Conservation (phyloP, 2,329 filamentous ascomycete species). For the Myriosclerotinia duriaeana region DNA sequence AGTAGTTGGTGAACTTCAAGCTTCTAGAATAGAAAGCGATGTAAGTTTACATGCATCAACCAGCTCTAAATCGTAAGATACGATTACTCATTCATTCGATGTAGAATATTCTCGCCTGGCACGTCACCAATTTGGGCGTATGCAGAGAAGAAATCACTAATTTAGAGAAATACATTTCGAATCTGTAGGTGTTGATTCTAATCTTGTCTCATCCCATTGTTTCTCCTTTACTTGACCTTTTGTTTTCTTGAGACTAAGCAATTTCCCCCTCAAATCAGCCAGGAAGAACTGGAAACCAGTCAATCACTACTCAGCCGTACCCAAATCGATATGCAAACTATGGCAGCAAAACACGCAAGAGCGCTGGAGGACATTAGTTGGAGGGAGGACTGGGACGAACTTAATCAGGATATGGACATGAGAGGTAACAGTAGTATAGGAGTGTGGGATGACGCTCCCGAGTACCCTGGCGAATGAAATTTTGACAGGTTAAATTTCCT, state of each 20-base stretch:
- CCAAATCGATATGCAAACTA: constrained; percentile 60
- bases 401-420: constrained; percentile 45
- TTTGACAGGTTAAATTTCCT: not conserved
- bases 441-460: constrained; percentile 7
- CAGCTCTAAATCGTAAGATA: not conserved
- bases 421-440: constrained; percentile 20
- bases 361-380: constrained; percentile 52
- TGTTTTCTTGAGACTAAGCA: constrained; percentile 20
- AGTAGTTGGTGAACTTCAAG: constrained; percentile 52
- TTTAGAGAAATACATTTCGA: constrained; percentile 57
- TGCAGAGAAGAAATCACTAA: constrained; percentile 59
- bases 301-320: constrained; percentile 62
- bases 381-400: constrained; percentile 58
- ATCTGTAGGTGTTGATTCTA: constrained; percentile 50
- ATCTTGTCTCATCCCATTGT: not conserved
- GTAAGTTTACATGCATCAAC: constrained; percentile 42
- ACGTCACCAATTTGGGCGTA: constrained; percentile 57
- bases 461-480: constrained; percentile 2
- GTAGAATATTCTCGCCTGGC: constrained; percentile 61
- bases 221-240: constrained; percentile 31
- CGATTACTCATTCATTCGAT: constrained; percentile 21
- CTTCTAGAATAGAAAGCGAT: constrained; percentile 59
- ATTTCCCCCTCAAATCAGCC: constrained; percentile 43
- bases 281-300: constrained; percentile 55
- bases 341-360: constrained; percentile 57